Base-by-base conservation (phyloP, 495 filamentous ascomycete species). In the Parathielavia appendiculata region DNA sequence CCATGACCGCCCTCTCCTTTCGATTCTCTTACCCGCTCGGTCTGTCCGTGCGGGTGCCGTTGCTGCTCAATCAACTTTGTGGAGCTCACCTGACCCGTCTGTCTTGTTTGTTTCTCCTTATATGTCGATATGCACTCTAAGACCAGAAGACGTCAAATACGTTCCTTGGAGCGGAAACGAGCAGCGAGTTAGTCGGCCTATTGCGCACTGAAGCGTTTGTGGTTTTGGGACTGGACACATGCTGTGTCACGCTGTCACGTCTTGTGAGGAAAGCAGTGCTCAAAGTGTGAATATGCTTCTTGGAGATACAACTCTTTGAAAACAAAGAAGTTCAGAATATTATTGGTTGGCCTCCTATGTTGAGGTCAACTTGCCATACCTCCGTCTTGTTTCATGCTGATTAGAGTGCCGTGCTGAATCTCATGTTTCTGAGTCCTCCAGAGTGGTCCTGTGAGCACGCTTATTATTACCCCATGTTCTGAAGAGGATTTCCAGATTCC, bases 131-230 rank as follows among this genome's bases (percentile, higher is more conserved):
- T 41, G 14, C 41, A 3, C 9, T 54, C 20, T 44, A 39, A 46
- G 40, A 56, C 9, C 46, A 30, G 26, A 39, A 46, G 54, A 61
- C 55, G 56, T 50, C 8, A 34, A 11, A 45, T 10, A 61, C 54
- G 54, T 61, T 61, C 59, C 35, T 61, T 61, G 40, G 59, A 61
- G 54, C 59, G 54, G 26, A 30, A 48, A 26, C 52, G 58, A 39
- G 53, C 49, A 50, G 57, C 51, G 41, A 49, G 38, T n/a, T 44
- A 22, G 23, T 26, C 38, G 51, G 23, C 14, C 5, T 46, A 49
- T 60, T 52, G 35, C 11, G 26, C 13, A 9, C 34, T 41, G 19
- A 46, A 54, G 50, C 57, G 52, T 39, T 48, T 38, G 43, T 56
- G 43, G 54, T 47, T 47, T 20, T 1, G 4, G 22, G 6, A 2